phyloP scores from a whole-genome alignment of 768 basidiomycete genomes.

The Cystobasidium onofrii region DNA sequence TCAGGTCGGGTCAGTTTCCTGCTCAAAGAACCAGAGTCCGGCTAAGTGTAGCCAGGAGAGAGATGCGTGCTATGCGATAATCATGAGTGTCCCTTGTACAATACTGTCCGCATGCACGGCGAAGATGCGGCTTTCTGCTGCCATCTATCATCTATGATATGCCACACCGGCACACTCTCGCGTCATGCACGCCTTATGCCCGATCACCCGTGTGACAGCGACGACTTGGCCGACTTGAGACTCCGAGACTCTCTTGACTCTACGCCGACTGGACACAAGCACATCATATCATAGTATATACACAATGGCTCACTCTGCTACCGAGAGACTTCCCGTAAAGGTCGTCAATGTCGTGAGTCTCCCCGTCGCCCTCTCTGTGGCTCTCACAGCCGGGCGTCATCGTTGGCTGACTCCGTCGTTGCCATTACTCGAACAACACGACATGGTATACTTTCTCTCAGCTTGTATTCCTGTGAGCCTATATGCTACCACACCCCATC shows the following conservation, averaged over 20 bases:
- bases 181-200: too few relatives aligned
- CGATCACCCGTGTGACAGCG: too few relatives aligned
- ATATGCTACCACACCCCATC: background rate
- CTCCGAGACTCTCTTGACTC: background rate
- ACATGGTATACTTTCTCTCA: background rate
- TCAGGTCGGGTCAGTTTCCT: too few relatives aligned
- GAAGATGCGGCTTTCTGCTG: too few relatives aligned
- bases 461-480: background rate
- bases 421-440: background rate
- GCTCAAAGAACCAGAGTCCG: too few relatives aligned
- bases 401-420: background rate
- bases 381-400: background rate
- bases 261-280: background rate
- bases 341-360: constrained; percentile 27
- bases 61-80: too few relatives aligned
- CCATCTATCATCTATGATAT: too few relatives aligned
- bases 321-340: constrained; percentile 10
- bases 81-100: too few relatives aligned
- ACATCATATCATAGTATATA: background rate
- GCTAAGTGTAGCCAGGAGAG: too few relatives aligned
- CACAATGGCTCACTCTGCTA: constrained; percentile 18
- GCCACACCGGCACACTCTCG: too few relatives aligned
- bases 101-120: too few relatives aligned
- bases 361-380: background rate
- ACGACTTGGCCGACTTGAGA: too few relatives aligned